Evolutionary conservation across 2,329 filamentous ascomycete species (phyloP), one percentile per base, ranked within the genome.

Genomic region (Aspergillus sp.): DNA sequence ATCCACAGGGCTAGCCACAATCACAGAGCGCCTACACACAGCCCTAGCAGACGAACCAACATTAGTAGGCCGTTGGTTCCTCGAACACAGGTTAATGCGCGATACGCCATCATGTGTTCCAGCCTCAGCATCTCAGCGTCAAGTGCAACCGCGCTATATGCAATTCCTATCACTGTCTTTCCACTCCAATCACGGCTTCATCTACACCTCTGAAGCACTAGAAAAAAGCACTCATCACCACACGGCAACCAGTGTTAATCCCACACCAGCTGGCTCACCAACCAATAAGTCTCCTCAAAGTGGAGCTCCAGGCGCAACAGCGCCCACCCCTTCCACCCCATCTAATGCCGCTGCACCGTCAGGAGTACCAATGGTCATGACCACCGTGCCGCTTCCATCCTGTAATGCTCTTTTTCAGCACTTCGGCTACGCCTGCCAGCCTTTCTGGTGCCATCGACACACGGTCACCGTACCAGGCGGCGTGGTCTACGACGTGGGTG

Each of bases 31-130:
- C 51, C 71, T 80, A n/a, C 75, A 72, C 62, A 65, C 75, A 17
- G 62, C 69, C 45, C 75, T 75, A 39, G 63, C 70, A 55, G 72
- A 79, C 59, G 71, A 74, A 43, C 70, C 73, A 19, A 65, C 71
- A 13, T 70, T 73, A 50, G 61, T 74, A 47, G 74, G 75, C 56
- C 73, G 75, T 60, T 80, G 77, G 77, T 69, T 65, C 4, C 67
- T 80, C 25, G 76, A 79, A 45, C 77, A 79, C 61, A 79, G 77
- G 57, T 67, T 79, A 8, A 74, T 80, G 69, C 72, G 76, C 52
- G 78, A 79, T 57, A 79, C 78, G 0, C 76, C 76, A 6, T 77
- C 75, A 7, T 73, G 76, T 43, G 65, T 79, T 8, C 73, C 76
- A 0, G 67, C 72, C 13, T 72, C 74, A n/a, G 65, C 70, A 5